phyloP scores from a whole-genome alignment of 1,284 basidiomycete species.

The Ustilago crameri region DNA sequence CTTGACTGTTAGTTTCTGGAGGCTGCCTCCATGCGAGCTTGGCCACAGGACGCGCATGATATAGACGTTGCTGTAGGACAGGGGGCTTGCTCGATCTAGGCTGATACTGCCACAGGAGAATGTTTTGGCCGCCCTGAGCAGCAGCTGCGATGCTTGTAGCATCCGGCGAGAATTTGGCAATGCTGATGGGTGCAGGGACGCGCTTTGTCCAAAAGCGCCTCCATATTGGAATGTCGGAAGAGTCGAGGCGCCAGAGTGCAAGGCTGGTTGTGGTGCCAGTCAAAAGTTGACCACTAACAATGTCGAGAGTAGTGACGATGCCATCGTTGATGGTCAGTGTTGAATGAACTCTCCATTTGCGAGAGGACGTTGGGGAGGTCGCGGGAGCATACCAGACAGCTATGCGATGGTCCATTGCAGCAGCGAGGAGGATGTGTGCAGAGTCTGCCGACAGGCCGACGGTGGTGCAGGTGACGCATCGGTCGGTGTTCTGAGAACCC shows the following conservation, averaged over 20 bases:
- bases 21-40: slow-evolving; percentile 35
- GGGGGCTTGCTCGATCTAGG: slow-evolving; percentile 24
- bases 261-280: slow-evolving; percentile 31
- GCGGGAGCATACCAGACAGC: slow-evolving; percentile 39
- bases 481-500: slow-evolving; percentile 32
- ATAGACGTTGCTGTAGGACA: slow-evolving; percentile 34
- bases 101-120: slow-evolving; percentile 45
- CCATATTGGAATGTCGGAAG: slow-evolving; percentile 43
- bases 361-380: slow-evolving; percentile 15
- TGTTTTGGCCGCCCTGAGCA: slow-evolving; percentile 30
- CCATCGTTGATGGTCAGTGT: slow-evolving; percentile 45
- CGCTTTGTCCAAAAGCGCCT: slow-evolving; percentile 38
- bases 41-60: slow-evolving; percentile 36
- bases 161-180: slow-evolving; percentile 42
- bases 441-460: slow-evolving; percentile 21
- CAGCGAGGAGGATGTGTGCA: slow-evolving; percentile 29
- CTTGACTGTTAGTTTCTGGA: slow-evolving; percentile 41
- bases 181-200: slow-evolving; percentile 25
- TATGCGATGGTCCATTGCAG: slow-evolving; percentile 48
- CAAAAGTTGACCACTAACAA: slow-evolving; percentile 34
- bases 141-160: slow-evolving; percentile 46
- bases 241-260: slow-evolving; percentile 44
- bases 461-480: slow-evolving; percentile 26
- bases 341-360: slow-evolving; percentile 51
- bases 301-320: slow-evolving; percentile 30